Percentiles rank a stretch among this genome's conserved stretches.
Evolutionary conservation across 306 rosid genomes (phyloP).

Genomic region (Cyclanthera cordifolia): DNA sequence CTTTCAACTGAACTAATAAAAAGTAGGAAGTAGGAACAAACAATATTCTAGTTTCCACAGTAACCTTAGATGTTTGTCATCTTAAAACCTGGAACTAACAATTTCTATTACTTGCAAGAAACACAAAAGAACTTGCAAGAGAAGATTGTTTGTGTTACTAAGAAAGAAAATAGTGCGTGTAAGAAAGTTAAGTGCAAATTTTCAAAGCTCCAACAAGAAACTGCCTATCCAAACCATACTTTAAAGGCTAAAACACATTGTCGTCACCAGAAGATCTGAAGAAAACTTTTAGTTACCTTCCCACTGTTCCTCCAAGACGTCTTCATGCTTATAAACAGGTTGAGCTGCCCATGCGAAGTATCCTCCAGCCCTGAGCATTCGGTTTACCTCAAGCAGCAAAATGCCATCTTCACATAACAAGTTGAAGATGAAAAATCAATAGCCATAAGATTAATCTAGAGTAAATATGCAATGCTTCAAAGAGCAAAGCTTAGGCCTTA

Average conservation of each 20-base stretch:
- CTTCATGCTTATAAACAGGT: slow-evolving; percentile 70
- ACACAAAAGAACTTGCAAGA: background rate
- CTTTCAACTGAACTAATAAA: background rate
- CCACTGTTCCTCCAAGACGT: slow-evolving; percentile 64
- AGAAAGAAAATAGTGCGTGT: background rate
- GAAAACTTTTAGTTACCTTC: slow-evolving; percentile 36
- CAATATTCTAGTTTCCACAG: background rate
- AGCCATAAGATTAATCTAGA: background rate
- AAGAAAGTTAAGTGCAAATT: background rate
- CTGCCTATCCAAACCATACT: background rate
- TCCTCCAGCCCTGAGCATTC: slow-evolving; percentile 82
- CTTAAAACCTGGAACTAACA: background rate
- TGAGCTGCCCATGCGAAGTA: slow-evolving; percentile 93
- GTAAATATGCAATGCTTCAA: background rate
- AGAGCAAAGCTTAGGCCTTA: background rate
- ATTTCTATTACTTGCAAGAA: background rate
- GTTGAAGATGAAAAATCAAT: slow-evolving; percentile 11
- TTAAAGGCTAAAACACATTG: background rate
- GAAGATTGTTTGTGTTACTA: background rate
- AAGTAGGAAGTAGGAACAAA: background rate
- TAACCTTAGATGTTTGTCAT: background rate
- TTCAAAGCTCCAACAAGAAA: background rate
- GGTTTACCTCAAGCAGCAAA: slow-evolving; percentile 75
- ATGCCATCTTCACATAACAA: slow-evolving; percentile 55
- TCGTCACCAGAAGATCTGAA: background rate